Evolutionary conservation across 2,329 filamentous ascomycete species (phyloP), one percentile per base, ranked within the genome.

Genomic region (Fusarium poae): DNA sequence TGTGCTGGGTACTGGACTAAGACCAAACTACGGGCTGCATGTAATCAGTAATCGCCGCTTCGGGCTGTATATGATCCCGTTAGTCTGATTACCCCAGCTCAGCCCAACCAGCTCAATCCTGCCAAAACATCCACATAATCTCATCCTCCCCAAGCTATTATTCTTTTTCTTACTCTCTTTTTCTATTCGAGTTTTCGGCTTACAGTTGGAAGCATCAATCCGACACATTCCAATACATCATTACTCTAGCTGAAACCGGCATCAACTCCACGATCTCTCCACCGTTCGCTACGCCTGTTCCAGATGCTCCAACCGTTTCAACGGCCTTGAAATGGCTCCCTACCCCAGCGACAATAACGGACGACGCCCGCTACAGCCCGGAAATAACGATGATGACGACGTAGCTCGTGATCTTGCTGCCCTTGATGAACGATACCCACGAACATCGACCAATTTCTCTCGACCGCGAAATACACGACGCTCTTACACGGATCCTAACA

Each of bases 231-330:
- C 20, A 39, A 32, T 27, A 11, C 20, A 25, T 44, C 20, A 50
- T 25, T 27, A 42, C 42, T 65, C 44, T 48, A 34, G 30, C 35
- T 46, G 37, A 39, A 56, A 43, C 65, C 42, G 42, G 37, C 35
- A 35, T 37, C 13, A 44, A 21, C 57, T 55, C 56, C 62, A 50
- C 59, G 32, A 52, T 21, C 59, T 57, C 54, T 62, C 66, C 62
- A 57, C 60, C 53, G 32, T 20, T 49, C 35, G 46, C 21, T 49
- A 30, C 52, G n/a, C 53, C 11, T 52, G 56, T 54, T 67, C 62
- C 68, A 72, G 62, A 77, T 77, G 75, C 68, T 62, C n/a, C 68
- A 59, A 58, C 57, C 67, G 68, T 69, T 64, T 56, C 66, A 50
- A 57, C 55, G 40, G 52, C 54, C 44, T 65, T 68, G 63, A 70